Evolutionary conservation across 805 yeast genomes (phyloP), one percentile per base, ranked within the genome.

Genomic region (Isabelozyma heimii): DNA sequence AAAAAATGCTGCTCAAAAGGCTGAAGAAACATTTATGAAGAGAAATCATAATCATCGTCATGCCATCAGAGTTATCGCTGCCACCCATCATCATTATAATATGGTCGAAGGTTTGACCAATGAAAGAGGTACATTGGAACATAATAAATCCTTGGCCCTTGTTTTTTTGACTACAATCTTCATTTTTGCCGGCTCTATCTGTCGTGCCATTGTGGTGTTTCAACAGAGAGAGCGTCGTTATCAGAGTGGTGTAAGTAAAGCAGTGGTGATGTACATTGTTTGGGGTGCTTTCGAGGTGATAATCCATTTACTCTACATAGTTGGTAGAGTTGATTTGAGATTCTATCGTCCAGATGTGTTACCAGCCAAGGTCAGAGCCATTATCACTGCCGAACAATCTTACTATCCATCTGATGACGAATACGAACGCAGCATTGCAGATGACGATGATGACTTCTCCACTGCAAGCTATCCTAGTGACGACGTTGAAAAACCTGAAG

Each of bases 131-230:
- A 56, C 56, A 12, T 62, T 77, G 54, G 67, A 61, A 24, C 85
- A 80, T 55, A 80, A 77, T 52, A 48, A 67, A 46, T 80, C 87
- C 12, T 67, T 81, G 48, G 46, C 66, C 6, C 55, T 77, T n/a
- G 66, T 81, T 49, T 54, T 65, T 2, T 26, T 70, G 37, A 76
- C 84, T 13, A 72, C 83, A 2, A 8, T 75, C 0, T 68, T 74
- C 48, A 70, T 81, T 24, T 69, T 80, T 33, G 55, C 77, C 28
- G 79, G 82, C 16, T 70, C 83, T 13, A 50, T 77, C 24, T 71
- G 77, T 50, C 70, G 86, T 65, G 63, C 76, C 53, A 72, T 79
- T 27, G 70, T 76, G 13, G 57, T 73, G 30, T 77, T 80, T 52
- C 62, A 48, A 54, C 55, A 56, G 7, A 33, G 37, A 12, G 46